Percentiles rank a stretch among this genome's conserved stretches.
These are phyloP conservation scores for Leccinum incarnatum DNA, from an alignment of 768 basidiomycete genomes.

Conservation along the genomic window DNA sequence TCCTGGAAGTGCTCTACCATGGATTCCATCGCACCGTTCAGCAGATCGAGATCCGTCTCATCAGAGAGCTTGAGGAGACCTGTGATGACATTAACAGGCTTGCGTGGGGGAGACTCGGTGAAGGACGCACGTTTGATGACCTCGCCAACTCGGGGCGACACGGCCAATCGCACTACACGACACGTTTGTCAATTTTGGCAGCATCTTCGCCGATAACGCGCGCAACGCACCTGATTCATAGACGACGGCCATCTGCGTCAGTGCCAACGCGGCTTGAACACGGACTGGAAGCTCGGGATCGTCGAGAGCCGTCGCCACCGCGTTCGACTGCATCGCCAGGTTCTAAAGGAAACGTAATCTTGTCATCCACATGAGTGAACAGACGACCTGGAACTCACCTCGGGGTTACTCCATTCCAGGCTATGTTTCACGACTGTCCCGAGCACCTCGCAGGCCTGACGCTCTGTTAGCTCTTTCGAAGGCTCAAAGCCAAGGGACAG, in stretches of 20 bases:
- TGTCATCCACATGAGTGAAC: neutral
- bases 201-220: neutral
- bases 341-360: conserved; percentile 38
- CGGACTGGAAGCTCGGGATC: conserved; percentile 80
- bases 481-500: conserved; percentile 12
- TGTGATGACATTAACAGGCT: conserved; percentile 25
- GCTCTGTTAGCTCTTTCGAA: neutral
- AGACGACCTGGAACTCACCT: conserved; percentile 39
- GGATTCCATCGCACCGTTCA: conserved; percentile 79
- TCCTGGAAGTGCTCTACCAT: conserved; percentile 85
- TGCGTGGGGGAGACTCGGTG: neutral
- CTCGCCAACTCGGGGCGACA: conserved; percentile 77
- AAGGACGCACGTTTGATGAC: conserved; percentile 70
- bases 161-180: conserved; percentile 57
- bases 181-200: neutral
- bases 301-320: conserved; percentile 64
- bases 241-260: conserved; percentile 69
- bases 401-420: conserved; percentile 61
- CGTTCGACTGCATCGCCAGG: conserved; percentile 41
- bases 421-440: conserved; percentile 69
- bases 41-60: conserved; percentile 84
- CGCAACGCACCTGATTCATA: conserved; percentile 56
- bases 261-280: conserved; percentile 76
- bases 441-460: conserved; percentile 79
- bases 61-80: conserved; percentile 88